Evolutionary conservation across 2,329 filamentous ascomycete genomes (phyloP), one percentile per base, ranked within the genome.

Genomic region (Epichloe sylvatica): DNA sequence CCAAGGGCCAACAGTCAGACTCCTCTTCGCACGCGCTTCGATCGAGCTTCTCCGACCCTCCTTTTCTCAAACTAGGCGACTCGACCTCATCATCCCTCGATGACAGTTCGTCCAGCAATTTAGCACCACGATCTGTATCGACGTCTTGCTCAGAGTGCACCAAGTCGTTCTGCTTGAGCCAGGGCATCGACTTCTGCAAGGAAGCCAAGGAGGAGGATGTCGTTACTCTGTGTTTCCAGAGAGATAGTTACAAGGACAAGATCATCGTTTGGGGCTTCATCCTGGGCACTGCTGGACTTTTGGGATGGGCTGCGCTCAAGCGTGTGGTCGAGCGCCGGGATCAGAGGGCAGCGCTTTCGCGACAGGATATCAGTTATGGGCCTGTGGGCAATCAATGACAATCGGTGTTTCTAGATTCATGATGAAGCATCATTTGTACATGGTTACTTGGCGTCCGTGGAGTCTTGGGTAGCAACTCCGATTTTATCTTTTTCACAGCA

Each of bases 201-300:
- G 71, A 74, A 55, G 78, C 77, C 48, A 72, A 74, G 55, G 77
- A 82, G 56, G 76, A 74, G 59, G 77, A 83, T 58, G 76, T 83
- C 19, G 66, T 76, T 40, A 80, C 80, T 30, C 70, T 73, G 59
- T 83, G 80, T 62, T 83, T 83, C 65, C 78, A 83, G 70, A 74
- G 80, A 54, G 80, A 83, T 62, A 80, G 76, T 61, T 74, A 74
- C 62, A 83, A 83, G 66, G 80, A 83, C 64, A 74, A 76, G 64
- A 72, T 82, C 56, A 81, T 83, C 36, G 80, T 83, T 4, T 79
- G 80, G 73, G 74, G 69, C 1, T 83, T 83, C 63, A 74, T 83
- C 45, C 60, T 79, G 9, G 76, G 74, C 48, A 81, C 77, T 0
- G 58, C 72, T 4, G 78, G 77, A 1, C 61, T 83, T 52, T 65